Conservation (phyloP, 2,329 filamentous ascomycete species). For the Cadophora luteo-olivacea region DNA sequence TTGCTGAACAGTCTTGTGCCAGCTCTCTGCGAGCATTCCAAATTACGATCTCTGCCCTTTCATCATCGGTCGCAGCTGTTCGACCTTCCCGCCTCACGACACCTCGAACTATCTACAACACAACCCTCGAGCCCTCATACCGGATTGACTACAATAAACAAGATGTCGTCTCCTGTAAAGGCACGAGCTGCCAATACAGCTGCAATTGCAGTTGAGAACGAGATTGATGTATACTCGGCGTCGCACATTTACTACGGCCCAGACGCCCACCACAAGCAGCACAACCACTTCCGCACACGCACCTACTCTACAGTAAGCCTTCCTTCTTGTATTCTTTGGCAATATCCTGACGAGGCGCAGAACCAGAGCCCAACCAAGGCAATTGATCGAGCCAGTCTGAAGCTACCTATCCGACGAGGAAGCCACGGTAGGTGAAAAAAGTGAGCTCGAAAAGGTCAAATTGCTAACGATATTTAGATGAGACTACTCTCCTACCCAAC, state of each 20-base stretch:
- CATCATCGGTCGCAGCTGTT: slow-evolving; percentile 3
- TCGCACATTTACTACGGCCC: slow-evolving; percentile 44
- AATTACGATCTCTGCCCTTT: slow-evolving; percentile 6
- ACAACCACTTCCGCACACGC: slow-evolving; percentile 40
- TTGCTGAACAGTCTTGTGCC: not conserved
- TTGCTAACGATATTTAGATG: slow-evolving; percentile 62
- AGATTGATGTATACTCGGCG: slow-evolving; percentile 43
- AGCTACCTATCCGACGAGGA: slow-evolving; percentile 40
- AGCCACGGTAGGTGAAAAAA: slow-evolving; percentile 43
- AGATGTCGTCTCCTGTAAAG: slow-evolving; percentile 34
- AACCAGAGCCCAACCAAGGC: slow-evolving; percentile 33
- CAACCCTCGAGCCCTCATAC: not conserved
- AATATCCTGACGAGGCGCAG: slow-evolving; percentile 31
- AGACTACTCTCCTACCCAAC: slow-evolving; percentile 70
- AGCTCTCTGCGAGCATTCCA: not conserved
- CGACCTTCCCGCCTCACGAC: not conserved
- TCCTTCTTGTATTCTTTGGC: not conserved
- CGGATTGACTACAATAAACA: slow-evolving; percentile 8
- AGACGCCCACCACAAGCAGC: slow-evolving; percentile 35
- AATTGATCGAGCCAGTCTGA: slow-evolving; percentile 33
- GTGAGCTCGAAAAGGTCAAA: not conserved
- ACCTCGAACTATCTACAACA: not conserved
- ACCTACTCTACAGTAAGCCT: slow-evolving; percentile 43
- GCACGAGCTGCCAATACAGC: not conserved
- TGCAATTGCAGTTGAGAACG: slow-evolving; percentile 26